Evolutionary conservation across 345 rosid species (phyloP), one percentile per base, ranked within the genome.

Genomic region (Linum lewisii): DNA sequence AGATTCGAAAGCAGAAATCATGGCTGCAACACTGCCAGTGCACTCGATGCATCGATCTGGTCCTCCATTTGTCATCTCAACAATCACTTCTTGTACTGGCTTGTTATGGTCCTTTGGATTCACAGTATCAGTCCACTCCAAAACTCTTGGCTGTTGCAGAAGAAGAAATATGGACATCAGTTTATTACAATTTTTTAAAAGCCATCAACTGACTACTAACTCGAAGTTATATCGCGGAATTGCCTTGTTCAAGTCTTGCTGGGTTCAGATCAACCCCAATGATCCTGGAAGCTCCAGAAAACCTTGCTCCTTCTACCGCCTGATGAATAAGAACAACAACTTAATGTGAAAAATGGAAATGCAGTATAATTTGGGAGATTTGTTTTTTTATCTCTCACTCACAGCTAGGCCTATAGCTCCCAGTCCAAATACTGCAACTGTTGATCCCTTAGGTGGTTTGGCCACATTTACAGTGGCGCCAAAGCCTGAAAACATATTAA

Each of bases 251-350:
- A 38, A 87, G 85, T 66, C 81, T 79, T 5, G 15, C 59, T 1
- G 95, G 37, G 65, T 87, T 85, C 60, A 87, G 77, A 74, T 87
- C 95, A 57, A 87, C 82, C 60, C 95, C 95, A 62, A 87, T 83
- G 59, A 87, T 71, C 78, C 87, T 81, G 5, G 76, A 71, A 60
- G 92, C 92, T 51, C 87, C 89, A 8, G 76, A 57, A 0, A 87
- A 49, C 54, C 92, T 77, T 52, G 95, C 95, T n/a, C 95, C 92
- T 73, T 87, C 95, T 10, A 83, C 85, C 73, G 95, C 95, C 84
- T 82, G 45, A 21, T 53, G 7, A 19, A 8, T 0, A 20, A 2
- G 53, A 24, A 45, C 61, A n/a, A 32, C 49, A 25, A 18, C 16
- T 11, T 1, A 54, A 11, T 42, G 14, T 29, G 34, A 29, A 1